Evolutionary conservation across 1,139 yeast species (phyloP), one percentile per base, ranked within the genome.

Genomic region (Kluyveromyces marxianus): DNA sequence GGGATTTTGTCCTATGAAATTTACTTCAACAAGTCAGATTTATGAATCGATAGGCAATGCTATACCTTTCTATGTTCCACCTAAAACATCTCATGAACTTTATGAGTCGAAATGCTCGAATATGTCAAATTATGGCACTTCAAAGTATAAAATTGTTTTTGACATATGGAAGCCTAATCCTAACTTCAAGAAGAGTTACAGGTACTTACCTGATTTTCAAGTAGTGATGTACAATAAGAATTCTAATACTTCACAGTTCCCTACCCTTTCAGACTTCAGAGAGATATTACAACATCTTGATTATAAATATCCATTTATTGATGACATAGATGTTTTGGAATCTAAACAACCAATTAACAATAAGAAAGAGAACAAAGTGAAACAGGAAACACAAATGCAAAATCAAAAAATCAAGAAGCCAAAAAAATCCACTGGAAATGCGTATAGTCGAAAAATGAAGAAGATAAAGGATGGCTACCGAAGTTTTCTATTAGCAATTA

Each of bases 131-230:
- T 32, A 33, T 33, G 31, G 24, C 35, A n/a, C n/a, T 25, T 5
- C 27, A 2, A 32, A 8, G 24, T 48, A 32, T 26, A 35, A 27
- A 30, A 28, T 35, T 26, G 48, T 64, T 1, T 89, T 73, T 56
- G 74, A 84, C 56, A 87, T 87, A 1, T 90, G 97, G 97, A 89
- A 86, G 62, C 97, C 97, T 0, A 70, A 74, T 2, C 76, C 83
- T 0, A 65, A 63, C 7, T 90, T 86, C 65, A 80, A 80, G 47
- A 89, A 89, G 58, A 80, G 79, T 38, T 59, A 62, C 30, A 89
- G 90, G 0, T 84, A 87, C 0, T 52, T 60, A 1, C 95, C 97
- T 0, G 92, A 90, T 61, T 90, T 79, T 58, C 88, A 83, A 53
- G 65, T 90, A 1, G 72, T 77, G 2, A 79, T 88, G 0, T 69